These are phyloP conservation scores for Lobulomyces angularis DNA, from an alignment of 192 early-diverging fungal species.

Conservation along the genomic window DNA sequence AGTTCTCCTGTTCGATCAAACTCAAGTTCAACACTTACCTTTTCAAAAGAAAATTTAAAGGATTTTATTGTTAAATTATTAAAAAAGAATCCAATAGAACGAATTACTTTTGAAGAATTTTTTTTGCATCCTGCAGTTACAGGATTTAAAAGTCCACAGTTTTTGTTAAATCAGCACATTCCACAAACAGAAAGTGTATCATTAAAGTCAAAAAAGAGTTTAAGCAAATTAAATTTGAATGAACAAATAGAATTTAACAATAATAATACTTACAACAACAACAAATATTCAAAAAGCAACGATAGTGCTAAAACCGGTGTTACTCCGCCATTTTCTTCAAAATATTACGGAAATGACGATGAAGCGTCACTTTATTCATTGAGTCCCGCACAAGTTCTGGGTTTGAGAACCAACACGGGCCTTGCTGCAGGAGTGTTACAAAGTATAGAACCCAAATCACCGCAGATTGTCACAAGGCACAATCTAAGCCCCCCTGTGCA, in stretches of 20 bases:
- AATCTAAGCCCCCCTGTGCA: not conserved
- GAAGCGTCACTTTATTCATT: no score
- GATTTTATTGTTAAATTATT: constrained; percentile 72
- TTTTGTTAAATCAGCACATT: not conserved
- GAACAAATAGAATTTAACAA: not conserved
- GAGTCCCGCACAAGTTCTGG: no score
- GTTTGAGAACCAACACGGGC: no score
- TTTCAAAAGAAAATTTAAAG: constrained; percentile 61
- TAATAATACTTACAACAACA: not conserved
- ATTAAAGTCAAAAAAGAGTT: not conserved
- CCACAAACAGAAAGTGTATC: not conserved
- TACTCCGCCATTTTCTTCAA: not conserved
- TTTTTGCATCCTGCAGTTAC: constrained; percentile 68
- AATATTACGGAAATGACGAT: no score
- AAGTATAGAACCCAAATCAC: no score
- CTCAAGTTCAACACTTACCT: not conserved
- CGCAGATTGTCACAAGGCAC: not conserved
- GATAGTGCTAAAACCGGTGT: not conserved
- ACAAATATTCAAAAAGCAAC: not conserved
- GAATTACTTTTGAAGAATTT: constrained; percentile 90
- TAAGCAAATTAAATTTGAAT: not conserved
- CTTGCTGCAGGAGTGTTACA: no score
- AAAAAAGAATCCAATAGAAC: constrained; percentile 72
- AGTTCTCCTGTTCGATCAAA: constrained; percentile 3
- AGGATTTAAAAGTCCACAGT: not conserved